Percentiles rank a stretch among this genome's conserved stretches.
phyloP scores from a whole-genome alignment of 208 protist species.

The Crithidia bombi region DNA sequence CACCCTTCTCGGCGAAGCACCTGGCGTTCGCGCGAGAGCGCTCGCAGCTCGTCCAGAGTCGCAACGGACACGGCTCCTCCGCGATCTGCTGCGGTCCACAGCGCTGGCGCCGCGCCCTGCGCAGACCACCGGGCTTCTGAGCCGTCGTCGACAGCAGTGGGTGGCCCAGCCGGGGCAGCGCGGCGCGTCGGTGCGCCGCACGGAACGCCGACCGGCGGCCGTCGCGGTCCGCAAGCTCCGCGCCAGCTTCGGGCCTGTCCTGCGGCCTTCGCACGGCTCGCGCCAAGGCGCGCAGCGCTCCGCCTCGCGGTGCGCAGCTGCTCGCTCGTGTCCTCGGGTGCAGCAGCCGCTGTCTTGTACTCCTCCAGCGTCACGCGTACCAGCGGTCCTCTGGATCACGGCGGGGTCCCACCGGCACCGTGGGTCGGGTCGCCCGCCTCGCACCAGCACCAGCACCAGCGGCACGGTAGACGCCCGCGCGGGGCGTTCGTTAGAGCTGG shows the following conservation, averaged over 20 bases:
- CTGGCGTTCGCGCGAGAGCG: conserved; percentile 1
- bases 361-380: conserved; percentile 36
- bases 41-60: conserved; percentile 30
- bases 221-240: conserved; percentile 5
- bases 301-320: neutral
- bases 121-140: conserved; percentile 17
- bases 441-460: too few relatives aligned
- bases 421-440: neutral
- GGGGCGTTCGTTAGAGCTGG: too few relatives aligned
- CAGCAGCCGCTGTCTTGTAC: conserved; percentile 6
- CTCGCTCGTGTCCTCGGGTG: conserved; percentile 7
- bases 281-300: conserved; percentile 8
- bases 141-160: conserved; percentile 34
- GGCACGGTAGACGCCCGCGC: too few relatives aligned
- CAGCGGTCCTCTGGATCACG: conserved; percentile 35
- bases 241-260: conserved; percentile 9
- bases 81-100: conserved; percentile 19
- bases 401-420: conserved; percentile 13
- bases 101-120: conserved; percentile 22
- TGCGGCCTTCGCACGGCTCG: conserved; percentile 29
- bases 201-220: conserved; percentile 14
- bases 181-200: conserved; percentile 38
- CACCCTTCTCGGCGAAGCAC: too few relatives aligned
- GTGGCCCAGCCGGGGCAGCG: conserved; percentile 34
- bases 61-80: conserved; percentile 28